phyloP scores from a whole-genome alignment of 2,329 filamentous ascomycete genomes.

The Aspergillus sp. region DNA sequence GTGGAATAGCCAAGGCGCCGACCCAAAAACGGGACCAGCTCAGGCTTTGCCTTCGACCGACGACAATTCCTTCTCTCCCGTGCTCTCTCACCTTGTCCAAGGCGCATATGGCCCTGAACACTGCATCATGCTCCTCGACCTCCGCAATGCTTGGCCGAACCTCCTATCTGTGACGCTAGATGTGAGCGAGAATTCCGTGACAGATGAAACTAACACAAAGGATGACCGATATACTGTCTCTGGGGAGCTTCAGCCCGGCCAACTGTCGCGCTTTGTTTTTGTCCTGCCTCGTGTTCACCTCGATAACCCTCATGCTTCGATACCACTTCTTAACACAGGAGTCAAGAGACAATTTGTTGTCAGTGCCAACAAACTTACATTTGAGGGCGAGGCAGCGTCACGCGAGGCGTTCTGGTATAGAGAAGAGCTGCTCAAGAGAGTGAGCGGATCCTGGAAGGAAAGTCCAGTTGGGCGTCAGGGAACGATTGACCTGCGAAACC shows the following conservation, averaged over 20 bases:
- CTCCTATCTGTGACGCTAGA: conserved; percentile 67
- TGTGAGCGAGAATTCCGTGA: conserved; percentile 35
- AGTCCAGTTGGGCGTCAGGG: conserved; percentile 60
- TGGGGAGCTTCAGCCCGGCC: conserved; percentile 56
- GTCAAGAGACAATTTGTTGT: conserved; percentile 93
- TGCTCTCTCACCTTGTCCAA: conserved; percentile 44
- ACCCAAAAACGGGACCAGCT: conserved; percentile 5
- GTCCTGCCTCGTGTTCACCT: conserved; percentile 74
- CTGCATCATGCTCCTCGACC: conserved; percentile 77
- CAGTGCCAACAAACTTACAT: conserved; percentile 73
- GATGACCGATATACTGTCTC: conserved; percentile 32
- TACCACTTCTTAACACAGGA: conserved; percentile 76
- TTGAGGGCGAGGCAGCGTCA: conserved; percentile 73
- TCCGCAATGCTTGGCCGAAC: conserved; percentile 87
- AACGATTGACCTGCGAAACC: conserved; percentile 70
- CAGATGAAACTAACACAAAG: conserved; percentile 17
- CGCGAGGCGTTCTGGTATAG: conserved; percentile 91
- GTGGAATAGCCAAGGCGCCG: conserved; percentile 39
- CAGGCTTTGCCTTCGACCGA: conserved; percentile 24
- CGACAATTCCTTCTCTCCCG: conserved; percentile 45
- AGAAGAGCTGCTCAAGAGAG: conserved; percentile 70
- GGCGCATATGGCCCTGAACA: conserved; percentile 57
- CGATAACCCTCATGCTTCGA: conserved; percentile 71
- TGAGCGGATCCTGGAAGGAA: conserved; percentile 72
- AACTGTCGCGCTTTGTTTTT: conserved; percentile 71